These are phyloP conservation scores for Botrytis squamosa DNA, from an alignment of 2,329 filamentous ascomycete genomes.

Conservation along the genomic window DNA sequence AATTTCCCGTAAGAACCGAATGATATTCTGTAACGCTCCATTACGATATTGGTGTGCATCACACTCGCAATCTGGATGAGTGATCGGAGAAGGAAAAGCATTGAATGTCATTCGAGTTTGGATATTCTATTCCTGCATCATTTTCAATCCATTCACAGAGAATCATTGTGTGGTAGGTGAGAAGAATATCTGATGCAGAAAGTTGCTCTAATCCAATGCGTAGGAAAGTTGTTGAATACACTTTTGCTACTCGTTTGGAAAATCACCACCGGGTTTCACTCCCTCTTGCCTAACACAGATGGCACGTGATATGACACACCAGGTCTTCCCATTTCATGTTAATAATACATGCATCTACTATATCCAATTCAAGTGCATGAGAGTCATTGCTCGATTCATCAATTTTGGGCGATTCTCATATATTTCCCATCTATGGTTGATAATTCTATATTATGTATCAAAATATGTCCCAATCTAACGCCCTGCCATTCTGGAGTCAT, in stretches of 20 bases:
- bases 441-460: neutral
- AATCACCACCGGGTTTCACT: neutral
- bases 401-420: neutral
- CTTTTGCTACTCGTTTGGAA: neutral
- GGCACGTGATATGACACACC: neutral
- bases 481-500: neutral
- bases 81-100: neutral
- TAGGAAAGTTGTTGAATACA: neutral
- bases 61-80: neutral
- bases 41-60: neutral
- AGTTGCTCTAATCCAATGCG: neutral
- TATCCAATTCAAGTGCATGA: neutral
- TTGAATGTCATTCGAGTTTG: neutral
- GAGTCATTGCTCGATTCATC: neutral
- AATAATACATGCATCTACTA: neutral
- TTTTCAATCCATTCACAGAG: neutral
- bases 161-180: neutral
- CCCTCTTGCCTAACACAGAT: neutral
- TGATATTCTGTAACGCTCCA: neutral
- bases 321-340: slow-evolving; percentile 8
- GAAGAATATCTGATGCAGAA: neutral
- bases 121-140: neutral
- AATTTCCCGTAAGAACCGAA: neutral
- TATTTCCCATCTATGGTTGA: neutral
- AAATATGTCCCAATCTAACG: neutral